phyloP scores from a whole-genome alignment of 2,329 filamentous ascomycete species.

The Lojkania enalia region DNA sequence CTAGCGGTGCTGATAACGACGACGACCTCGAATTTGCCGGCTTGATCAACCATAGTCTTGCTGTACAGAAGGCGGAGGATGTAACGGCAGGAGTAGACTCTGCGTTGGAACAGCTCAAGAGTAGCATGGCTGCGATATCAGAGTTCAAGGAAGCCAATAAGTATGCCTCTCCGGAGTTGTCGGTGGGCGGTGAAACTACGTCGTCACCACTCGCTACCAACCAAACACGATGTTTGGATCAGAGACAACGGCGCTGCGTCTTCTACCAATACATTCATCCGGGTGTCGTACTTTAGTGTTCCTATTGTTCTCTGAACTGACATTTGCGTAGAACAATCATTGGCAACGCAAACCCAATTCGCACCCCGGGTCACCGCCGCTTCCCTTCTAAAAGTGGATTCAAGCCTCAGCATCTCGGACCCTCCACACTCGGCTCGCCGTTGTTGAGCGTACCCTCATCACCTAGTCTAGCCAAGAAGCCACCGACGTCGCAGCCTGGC shows the following conservation, averaged over 20 bases:
- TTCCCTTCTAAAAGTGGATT: conserved; percentile 42
- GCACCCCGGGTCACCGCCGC: conserved; percentile 41
- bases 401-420: conserved; percentile 39
- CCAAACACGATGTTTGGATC: neutral
- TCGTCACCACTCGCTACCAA: neutral
- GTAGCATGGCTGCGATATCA: conserved; percentile 61
- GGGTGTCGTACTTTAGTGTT: neutral
- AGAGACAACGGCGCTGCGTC: neutral
- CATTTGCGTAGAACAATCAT: conserved; percentile 42
- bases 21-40: conserved; percentile 59
- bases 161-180: conserved; percentile 41
- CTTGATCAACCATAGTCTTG: conserved; percentile 60
- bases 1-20: conserved; percentile 46
- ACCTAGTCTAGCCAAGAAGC: conserved; percentile 33
- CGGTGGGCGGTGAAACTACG: conserved; percentile 1
- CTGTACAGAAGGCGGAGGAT: conserved; percentile 57
- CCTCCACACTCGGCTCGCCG: conserved; percentile 46
- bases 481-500: conserved; percentile 48
- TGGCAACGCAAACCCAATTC: conserved; percentile 35
- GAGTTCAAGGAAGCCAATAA: conserved; percentile 65
- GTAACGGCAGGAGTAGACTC: conserved; percentile 61
- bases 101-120: conserved; percentile 62
- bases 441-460: conserved; percentile 44
- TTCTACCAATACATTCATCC: neutral
- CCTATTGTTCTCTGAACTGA: conserved; percentile 29